Evolutionary conservation across 805 yeast genomes (phyloP).

Genomic region (Candida quercuum): DNA sequence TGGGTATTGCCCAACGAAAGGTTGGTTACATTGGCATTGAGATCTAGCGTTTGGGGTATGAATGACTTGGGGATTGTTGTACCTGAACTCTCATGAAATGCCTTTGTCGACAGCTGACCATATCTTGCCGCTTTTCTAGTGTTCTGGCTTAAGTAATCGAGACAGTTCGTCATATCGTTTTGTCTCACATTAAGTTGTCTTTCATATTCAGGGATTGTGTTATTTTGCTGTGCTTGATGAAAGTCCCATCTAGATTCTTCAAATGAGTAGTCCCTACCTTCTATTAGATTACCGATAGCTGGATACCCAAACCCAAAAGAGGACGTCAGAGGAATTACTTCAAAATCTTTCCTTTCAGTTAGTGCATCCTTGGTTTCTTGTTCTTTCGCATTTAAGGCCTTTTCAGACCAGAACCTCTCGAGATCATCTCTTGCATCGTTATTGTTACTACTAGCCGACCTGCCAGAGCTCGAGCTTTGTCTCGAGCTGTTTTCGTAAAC

Average conservation of each 20-base stretch:
- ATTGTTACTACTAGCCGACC: slow-evolving; percentile 1
- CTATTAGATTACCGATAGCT: slow-evolving; percentile 42
- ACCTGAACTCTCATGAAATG: slow-evolving; percentile 23
- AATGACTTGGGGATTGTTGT: slow-evolving; percentile 27
- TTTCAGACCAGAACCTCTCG: slow-evolving; percentile 20
- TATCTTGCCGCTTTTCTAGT: slow-evolving; percentile 51
- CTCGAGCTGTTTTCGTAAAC: slow-evolving; percentile 19
- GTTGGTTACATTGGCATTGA: slow-evolving; percentile 24
- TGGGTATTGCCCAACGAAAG: background rate
- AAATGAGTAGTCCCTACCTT: slow-evolving; percentile 46
- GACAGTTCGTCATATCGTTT: slow-evolving; percentile 41
- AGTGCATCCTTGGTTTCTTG: slow-evolving; percentile 25
- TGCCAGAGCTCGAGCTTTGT: slow-evolving; percentile 1
- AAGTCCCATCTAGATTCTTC: slow-evolving; percentile 49
- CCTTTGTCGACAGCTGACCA: slow-evolving; percentile 40
- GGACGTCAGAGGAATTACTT: slow-evolving; percentile 27
- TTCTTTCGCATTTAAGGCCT: slow-evolving; percentile 19
- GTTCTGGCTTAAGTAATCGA: slow-evolving; percentile 32
- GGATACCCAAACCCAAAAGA: slow-evolving; percentile 46
- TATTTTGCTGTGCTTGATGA: slow-evolving; percentile 34
- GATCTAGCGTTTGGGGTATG: slow-evolving; percentile 29
- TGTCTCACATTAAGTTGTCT: slow-evolving; percentile 35
- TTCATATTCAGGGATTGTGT: slow-evolving; percentile 34
- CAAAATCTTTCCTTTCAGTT: slow-evolving; percentile 15
- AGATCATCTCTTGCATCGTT: slow-evolving; percentile 10